Conservation (phyloP, 176 grass and related monocot genomes). For the Oryza punctata region DNA sequence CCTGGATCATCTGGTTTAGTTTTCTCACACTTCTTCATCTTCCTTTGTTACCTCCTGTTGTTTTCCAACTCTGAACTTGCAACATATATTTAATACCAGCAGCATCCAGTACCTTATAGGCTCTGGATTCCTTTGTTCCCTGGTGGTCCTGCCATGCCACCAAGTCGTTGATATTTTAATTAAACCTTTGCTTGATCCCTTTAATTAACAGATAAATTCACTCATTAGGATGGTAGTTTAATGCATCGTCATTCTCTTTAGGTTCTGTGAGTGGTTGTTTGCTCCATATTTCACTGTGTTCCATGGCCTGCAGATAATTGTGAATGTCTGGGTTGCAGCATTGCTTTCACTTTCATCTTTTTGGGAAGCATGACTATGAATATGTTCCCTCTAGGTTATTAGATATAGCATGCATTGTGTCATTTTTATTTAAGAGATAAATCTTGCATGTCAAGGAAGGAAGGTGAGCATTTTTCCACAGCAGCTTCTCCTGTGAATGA, state of each 20-base stretch:
- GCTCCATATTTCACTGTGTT: slow-evolving; percentile 21
- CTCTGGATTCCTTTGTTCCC: slow-evolving; percentile 47
- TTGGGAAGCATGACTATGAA: slow-evolving; percentile 12
- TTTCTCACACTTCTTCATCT: slow-evolving; percentile 33
- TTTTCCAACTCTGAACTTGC: slow-evolving; percentile 35
- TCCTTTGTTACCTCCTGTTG: slow-evolving; percentile 29
- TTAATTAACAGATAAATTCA: slow-evolving; percentile 41
- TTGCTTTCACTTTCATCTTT: slow-evolving; percentile 39
- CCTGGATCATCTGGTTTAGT: slow-evolving; percentile 30
- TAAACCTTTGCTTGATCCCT: slow-evolving; percentile 40
- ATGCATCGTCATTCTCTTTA: slow-evolving; percentile 28
- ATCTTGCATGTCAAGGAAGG: slow-evolving; percentile 20
- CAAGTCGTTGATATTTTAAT: slow-evolving; percentile 31
- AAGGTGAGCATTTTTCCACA: not conserved
- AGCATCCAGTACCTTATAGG: slow-evolving; percentile 49
- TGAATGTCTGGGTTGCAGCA: slow-evolving; percentile 10
- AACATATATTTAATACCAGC: slow-evolving; percentile 19
- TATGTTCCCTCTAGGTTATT: not conserved
- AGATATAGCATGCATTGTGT: not conserved
- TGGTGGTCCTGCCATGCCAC: slow-evolving; percentile 45
- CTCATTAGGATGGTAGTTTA: slow-evolving; percentile 36
- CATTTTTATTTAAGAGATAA: slow-evolving; percentile 11
- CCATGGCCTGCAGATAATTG: slow-evolving; percentile 6
- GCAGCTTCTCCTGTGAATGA: not conserved
- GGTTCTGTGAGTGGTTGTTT: slow-evolving; percentile 39